phyloP scores from a whole-genome alignment of 345 rosid species.

The Aquilaria sinensis region DNA sequence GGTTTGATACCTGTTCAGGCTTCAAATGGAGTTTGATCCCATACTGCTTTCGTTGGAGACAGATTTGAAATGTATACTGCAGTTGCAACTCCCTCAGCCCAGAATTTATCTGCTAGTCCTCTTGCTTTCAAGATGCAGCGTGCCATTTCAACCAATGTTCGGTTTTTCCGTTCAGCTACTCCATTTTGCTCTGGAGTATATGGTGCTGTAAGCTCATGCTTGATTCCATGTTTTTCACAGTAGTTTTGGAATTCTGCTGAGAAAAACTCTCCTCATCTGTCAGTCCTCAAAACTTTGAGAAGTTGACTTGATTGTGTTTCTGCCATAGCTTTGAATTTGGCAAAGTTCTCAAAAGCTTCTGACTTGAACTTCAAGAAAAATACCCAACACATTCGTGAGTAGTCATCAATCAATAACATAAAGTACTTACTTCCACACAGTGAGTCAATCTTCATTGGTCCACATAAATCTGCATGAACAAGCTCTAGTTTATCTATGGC shows the following conservation, averaged over 20 bases:
- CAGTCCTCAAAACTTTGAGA: no score
- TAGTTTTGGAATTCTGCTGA: no score
- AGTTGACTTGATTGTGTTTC: no score
- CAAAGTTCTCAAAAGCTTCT: no score
- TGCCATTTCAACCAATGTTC: background rate
- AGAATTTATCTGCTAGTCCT: background rate
- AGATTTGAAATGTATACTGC: background rate
- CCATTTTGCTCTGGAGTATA: background rate
- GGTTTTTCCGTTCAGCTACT: background rate
- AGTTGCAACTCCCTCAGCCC: background rate
- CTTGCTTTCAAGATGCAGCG: background rate
- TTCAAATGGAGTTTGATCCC: no score
- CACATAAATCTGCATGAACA: background rate
- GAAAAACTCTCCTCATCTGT: no score
- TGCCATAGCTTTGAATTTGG: no score
- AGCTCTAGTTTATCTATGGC: background rate
- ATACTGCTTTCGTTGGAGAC: background rate
- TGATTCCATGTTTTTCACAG: slow-evolving; percentile 1
- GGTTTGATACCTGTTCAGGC: no score
- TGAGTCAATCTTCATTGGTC: background rate
- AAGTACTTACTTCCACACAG: background rate
- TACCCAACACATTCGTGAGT: no score
- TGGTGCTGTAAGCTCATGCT: background rate
- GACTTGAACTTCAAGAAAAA: no score
- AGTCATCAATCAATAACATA: no score